These are phyloP conservation scores for Citrullus amarus DNA, from an alignment of 306 rosid species.

Conservation along the genomic window DNA sequence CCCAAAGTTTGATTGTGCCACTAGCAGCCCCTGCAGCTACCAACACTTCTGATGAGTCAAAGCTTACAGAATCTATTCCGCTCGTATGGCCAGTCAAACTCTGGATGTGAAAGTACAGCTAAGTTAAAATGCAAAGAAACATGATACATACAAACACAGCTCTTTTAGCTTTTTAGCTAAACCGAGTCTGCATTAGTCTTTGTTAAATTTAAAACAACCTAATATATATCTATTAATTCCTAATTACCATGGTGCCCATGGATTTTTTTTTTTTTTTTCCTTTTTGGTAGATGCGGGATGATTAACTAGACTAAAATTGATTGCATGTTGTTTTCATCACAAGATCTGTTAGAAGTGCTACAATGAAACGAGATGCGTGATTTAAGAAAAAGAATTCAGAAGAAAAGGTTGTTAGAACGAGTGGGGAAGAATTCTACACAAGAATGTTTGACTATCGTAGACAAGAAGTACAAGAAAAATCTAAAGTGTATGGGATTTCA, in stretches of 20 bases:
- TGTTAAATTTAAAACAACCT: neutral
- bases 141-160: neutral
- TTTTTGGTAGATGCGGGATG: neutral
- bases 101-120: constrained; percentile 36
- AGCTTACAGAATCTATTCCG: constrained; percentile 94
- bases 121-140: constrained; percentile 14
- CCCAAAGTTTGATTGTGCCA: constrained; percentile 99
- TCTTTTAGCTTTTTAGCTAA: neutral
- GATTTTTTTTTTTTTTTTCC: neutral
- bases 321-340: neutral
- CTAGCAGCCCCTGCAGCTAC: constrained; percentile 99
- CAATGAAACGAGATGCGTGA: neutral
- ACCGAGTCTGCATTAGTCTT: neutral
- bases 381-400: neutral
- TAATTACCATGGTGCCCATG: neutral
- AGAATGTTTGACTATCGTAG: neutral
- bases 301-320: neutral
- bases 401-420: neutral
- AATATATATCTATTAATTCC: neutral
- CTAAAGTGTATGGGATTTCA: neutral
- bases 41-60: constrained; percentile 91
- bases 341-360: neutral
- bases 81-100: constrained; percentile 96
- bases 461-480: neutral
- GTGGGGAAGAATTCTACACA: neutral